A percentile compares a stretch with the other conserved stretches of the same genome.
These are phyloP conservation scores for Wickerhamomyces hampshirensis DNA, from an alignment of 805 yeast genomes.

Conservation along the genomic window DNA sequence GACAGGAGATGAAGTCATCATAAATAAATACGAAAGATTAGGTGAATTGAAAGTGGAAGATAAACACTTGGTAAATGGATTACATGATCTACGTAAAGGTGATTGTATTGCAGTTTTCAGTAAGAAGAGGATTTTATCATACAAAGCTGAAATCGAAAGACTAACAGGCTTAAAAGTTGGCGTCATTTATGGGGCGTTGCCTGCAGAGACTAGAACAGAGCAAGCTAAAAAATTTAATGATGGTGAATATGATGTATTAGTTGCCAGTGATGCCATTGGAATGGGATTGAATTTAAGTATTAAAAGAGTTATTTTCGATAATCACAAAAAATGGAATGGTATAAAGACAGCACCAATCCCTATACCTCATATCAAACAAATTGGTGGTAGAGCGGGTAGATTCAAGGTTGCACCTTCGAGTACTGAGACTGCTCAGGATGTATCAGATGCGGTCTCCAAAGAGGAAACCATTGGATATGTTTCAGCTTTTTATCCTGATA, in stretches of 20 bases:
- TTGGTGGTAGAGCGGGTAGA: conserved; percentile 96
- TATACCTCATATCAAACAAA: conserved; percentile 75
- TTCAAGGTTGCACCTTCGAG: conserved; percentile 38
- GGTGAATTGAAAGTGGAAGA: conserved; percentile 62
- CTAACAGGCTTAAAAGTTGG: conserved; percentile 67
- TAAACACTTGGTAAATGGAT: conserved; percentile 27
- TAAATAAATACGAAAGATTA: conserved; percentile 67
- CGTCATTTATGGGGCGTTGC: conserved; percentile 90
- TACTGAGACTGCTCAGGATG: not conserved
- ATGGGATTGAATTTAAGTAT: conserved; percentile 93
- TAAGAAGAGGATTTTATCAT: conserved; percentile 61
- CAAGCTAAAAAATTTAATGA: conserved; percentile 77
- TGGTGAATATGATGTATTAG: conserved; percentile 76
- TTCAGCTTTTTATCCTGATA: conserved; percentile 43
- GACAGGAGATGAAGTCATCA: conserved; percentile 79
- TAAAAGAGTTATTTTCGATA: conserved; percentile 70
- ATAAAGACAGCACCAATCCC: conserved; percentile 40
- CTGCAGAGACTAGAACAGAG: conserved; percentile 87
- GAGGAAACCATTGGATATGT: conserved; percentile 42
- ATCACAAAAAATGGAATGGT: conserved; percentile 70
- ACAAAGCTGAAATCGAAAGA: conserved; percentile 66
- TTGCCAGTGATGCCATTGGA: conserved; percentile 96
- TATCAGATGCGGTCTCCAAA: conserved; percentile 4
- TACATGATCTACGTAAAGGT: conserved; percentile 51
- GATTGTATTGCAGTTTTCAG: conserved; percentile 91